Evolutionary conservation across 805 yeast genomes (phyloP), one percentile per base, ranked within the genome.

Genomic region (Pichia deserticola): DNA sequence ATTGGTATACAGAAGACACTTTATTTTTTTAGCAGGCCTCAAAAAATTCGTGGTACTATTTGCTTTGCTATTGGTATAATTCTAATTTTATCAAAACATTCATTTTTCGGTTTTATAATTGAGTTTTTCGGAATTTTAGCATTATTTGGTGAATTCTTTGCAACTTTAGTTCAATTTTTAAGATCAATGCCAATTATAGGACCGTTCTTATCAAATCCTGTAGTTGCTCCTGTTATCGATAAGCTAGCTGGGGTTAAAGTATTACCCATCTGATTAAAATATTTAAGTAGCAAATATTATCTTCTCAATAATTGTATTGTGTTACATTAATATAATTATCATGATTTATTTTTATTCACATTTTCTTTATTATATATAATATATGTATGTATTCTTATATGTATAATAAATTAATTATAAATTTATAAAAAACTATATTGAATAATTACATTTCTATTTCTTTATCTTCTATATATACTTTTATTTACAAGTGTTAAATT

Each of bases 41-140:
- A 81, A 45, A 93, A 92, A 64, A 73, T 90, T 47, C 79, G 96
- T 61, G 97, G 97, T 4, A 79, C 96, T 0, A 56, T 90, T 12
- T 88, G 90, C 57, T 89, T 93, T 61, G 70, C 71, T 4, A 47
- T 79, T 6, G 99, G 99, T 1, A 81, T 93, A 12, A 47, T 83
- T 12, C 68, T 92, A 56, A 92, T 93, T 48, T 70, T 92, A 50
- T 59, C 79, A 58, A 86, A 85, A 60, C 76, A 84, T 70, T 80
- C 97, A 1, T 86, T 93, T 61, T 59, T 83, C 29, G 99, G 99
- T 8, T 92, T 93, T 61, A 63, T 84, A 2, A 69, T 92, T 38
- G 99, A 92, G 65, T 78, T 84, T 45, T 71, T 90, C 54, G 99
- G 99, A n/a, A 88, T 92, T 29, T 68, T 92, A 52, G 90, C 88